Evolutionary conservation across 768 basidiomycete species (phyloP).

Genomic region (Tricholoma flavovirens): DNA sequence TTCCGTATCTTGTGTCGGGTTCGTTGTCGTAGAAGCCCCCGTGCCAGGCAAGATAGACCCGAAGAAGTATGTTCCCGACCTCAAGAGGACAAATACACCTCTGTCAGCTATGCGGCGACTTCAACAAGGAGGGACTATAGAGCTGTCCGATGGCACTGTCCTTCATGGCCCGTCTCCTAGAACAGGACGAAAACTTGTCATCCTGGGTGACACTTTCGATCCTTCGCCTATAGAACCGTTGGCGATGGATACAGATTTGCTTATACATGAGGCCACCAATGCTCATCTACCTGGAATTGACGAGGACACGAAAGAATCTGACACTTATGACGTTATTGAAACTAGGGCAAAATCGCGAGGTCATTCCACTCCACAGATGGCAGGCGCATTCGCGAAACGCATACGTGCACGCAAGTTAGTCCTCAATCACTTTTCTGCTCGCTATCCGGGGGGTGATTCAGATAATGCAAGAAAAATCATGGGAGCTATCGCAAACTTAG

Average conservation of each 20-base stretch:
- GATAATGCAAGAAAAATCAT: constrained; percentile 49
- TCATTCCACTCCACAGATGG: constrained; percentile 91
- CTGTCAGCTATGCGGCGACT: constrained; percentile 62
- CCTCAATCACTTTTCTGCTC: constrained; percentile 82
- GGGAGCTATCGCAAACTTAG: constrained; percentile 55
- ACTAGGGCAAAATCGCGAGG: constrained; percentile 66
- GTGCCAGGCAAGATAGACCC: constrained; percentile 77
- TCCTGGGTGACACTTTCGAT: constrained; percentile 84
- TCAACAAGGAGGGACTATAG: constrained; percentile 57
- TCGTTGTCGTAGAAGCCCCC: constrained; percentile 63
- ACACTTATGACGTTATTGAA: constrained; percentile 60
- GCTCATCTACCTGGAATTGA: constrained; percentile 71
- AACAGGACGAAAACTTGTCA: constrained; percentile 68
- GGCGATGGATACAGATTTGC: constrained; percentile 60
- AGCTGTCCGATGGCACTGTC: constrained; percentile 66
- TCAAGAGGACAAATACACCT: constrained; percentile 65
- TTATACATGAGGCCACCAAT: constrained; percentile 90
- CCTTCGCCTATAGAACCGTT: constrained; percentile 59
- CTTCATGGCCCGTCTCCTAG: constrained; percentile 62
- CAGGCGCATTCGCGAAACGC: constrained; percentile 68
- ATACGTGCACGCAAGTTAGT: constrained; percentile 58
- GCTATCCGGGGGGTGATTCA: constrained; percentile 66
- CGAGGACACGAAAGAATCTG: constrained; percentile 47
- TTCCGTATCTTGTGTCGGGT: constrained; percentile 79
- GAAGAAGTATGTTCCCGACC: constrained; percentile 55